Percentiles rank a stretch among this genome's conserved stretches.
Conservation (phyloP, 495 filamentous ascomycete genomes). For the Penicillium flavigenum region DNA sequence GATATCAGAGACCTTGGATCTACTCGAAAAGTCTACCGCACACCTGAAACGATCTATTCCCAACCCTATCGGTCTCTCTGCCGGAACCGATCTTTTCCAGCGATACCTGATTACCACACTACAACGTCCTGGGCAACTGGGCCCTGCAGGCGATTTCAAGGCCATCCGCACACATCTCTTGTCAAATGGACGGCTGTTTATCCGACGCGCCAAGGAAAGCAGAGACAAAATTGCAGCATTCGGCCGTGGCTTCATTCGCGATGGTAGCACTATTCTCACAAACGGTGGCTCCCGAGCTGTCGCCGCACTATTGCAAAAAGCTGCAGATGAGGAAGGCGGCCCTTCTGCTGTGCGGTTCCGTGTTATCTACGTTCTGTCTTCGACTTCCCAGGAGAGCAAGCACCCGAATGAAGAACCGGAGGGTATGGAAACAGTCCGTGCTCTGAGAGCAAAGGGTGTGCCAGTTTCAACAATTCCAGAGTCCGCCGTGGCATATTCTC, state of each 20-base stretch:
- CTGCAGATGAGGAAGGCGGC: conserved; percentile 62
- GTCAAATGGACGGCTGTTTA: conserved; percentile 80
- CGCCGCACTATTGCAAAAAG: conserved; percentile 68
- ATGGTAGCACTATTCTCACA: conserved; percentile 77
- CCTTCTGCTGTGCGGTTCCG: conserved; percentile 65
- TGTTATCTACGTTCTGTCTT: conserved; percentile 74
- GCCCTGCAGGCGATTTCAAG: conserved; percentile 69
- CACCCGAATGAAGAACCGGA: conserved; percentile 49
- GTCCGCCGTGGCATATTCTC: conserved; percentile 78
- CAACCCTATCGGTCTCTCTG: conserved; percentile 85
- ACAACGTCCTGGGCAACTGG: conserved; percentile 53
- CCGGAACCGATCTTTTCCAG: conserved; percentile 94
- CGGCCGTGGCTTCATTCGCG: conserved; percentile 72
- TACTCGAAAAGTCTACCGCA: conserved; percentile 70
- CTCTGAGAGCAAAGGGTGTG: conserved; percentile 70
- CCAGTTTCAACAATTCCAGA: conserved; percentile 82
- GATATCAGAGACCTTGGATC: conserved; percentile 87
- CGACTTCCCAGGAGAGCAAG: conserved; percentile 32
- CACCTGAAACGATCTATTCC: conserved; percentile 71
- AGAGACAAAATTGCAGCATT: conserved; percentile 77
- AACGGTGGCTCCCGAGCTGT: conserved; percentile 86
- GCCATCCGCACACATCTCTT: conserved; percentile 78
- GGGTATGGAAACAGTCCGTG: conserved; percentile 60
- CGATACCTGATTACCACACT: conserved; percentile 79
- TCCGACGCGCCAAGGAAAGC: conserved; percentile 79